phyloP scores from a whole-genome alignment of 129 eudicot species.

The Oenanthe sinensis region DNA sequence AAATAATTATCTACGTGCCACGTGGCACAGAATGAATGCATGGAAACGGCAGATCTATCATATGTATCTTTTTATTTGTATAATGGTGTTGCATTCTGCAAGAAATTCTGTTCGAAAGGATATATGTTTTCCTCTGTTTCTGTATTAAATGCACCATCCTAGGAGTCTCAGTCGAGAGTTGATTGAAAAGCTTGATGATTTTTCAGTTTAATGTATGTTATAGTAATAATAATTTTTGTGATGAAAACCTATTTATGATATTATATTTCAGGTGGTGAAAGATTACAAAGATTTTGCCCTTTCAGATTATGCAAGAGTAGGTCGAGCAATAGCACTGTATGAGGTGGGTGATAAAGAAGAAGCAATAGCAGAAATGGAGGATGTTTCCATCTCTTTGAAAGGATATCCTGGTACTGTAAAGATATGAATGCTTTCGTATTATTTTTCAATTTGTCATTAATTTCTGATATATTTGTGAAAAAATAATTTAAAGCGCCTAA shows the following conservation, averaged over 20 bases:
- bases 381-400: slow-evolving; percentile 49
- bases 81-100: not conserved
- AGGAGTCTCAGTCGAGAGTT: not conserved
- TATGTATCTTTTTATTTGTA: not conserved
- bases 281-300: slow-evolving; percentile 55
- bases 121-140: not conserved
- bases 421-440: not conserved
- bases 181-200: not conserved
- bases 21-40: not conserved
- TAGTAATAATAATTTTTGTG: not conserved
- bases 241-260: not conserved
- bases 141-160: not conserved
- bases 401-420: slow-evolving; percentile 44
- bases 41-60: not conserved
- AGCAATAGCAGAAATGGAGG: slow-evolving; percentile 57
- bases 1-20: not conserved
- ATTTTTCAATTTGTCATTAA: not conserved
- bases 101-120: not conserved
- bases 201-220: not conserved
- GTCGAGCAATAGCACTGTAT: slow-evolving; percentile 48
- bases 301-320: slow-evolving; percentile 55
- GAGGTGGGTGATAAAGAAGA: slow-evolving; percentile 56
- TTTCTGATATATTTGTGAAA: not conserved
- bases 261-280: slow-evolving; percentile 29
- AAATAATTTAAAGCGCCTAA: not conserved